Percentiles rank a stretch among this genome's conserved stretches.
Conservation (phyloP, 2,329 filamentous ascomycete genomes). For the Leptographium lundbergii region DNA sequence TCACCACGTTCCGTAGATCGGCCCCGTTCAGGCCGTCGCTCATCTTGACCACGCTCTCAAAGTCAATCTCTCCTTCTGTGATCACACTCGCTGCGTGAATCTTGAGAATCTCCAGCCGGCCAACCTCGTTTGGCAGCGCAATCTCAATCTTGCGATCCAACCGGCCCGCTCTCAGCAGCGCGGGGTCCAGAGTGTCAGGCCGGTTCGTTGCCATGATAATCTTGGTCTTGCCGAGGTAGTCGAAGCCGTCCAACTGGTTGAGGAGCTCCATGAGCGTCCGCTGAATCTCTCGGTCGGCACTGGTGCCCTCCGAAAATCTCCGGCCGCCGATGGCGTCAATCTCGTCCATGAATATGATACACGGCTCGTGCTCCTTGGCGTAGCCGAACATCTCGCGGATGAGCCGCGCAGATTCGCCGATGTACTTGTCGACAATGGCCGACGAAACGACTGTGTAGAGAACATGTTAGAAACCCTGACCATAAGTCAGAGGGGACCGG, state of each 20-base stretch:
- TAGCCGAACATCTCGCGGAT: constrained; percentile 99
- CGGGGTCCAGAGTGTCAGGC: constrained; percentile 90
- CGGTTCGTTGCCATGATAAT: constrained; percentile 99
- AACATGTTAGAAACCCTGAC: background rate
- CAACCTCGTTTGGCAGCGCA: constrained; percentile 90
- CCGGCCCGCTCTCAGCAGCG: constrained; percentile 80
- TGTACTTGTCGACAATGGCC: constrained; percentile 98
- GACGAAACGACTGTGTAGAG: constrained; percentile 71
- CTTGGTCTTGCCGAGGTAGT: constrained; percentile 98
- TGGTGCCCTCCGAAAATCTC: constrained; percentile 93
- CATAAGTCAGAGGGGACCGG: too few species aligned
- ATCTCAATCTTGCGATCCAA: constrained; percentile 98
- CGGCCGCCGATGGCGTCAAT: constrained; percentile 97
- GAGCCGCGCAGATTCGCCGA: constrained; percentile 90
- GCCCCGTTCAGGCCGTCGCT: constrained; percentile 96
- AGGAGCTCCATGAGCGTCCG: constrained; percentile 96
- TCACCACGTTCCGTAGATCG: constrained; percentile 94
- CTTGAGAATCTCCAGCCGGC: constrained; percentile 92
- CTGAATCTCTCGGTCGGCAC: constrained; percentile 95
- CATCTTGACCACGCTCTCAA: constrained; percentile 99
- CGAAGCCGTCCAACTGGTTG: constrained; percentile 97
- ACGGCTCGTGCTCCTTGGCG: constrained; percentile 97
- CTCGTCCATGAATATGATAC: constrained; percentile 99
- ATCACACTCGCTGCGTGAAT: constrained; percentile 83
- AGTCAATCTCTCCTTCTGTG: constrained; percentile 91